Evolutionary conservation across 345 rosid species (phyloP).

Genomic region (Ailanthus altissimus): DNA sequence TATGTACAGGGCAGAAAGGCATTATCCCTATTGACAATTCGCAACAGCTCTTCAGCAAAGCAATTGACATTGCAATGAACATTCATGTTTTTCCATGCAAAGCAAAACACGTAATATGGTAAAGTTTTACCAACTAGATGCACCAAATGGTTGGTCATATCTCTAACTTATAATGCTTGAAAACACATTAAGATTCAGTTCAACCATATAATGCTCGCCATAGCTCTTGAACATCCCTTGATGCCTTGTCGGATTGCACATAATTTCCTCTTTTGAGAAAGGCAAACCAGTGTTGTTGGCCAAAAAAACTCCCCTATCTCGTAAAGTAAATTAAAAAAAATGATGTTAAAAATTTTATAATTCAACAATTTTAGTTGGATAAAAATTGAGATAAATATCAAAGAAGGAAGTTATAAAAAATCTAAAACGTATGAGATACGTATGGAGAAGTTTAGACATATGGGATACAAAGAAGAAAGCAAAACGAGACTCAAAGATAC

Average conservation of each 20-base stretch:
- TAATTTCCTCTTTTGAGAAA: constrained; percentile 47
- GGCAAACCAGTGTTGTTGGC: constrained; percentile 38
- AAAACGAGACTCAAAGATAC: no score
- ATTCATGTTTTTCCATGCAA: neutral
- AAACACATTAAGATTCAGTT: constrained; percentile 27
- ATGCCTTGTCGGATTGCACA: constrained; percentile 51
- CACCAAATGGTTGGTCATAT: neutral
- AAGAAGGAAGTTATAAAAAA: no score
- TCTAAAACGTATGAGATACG: no score
- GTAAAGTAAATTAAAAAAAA: constrained; percentile 36
- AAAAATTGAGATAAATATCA: no score
- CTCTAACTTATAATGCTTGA: neutral
- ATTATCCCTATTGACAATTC: neutral
- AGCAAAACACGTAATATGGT: neutral
- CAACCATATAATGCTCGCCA: constrained; percentile 83
- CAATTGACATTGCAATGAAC: neutral
- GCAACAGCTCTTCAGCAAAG: neutral
- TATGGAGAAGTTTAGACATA: no score
- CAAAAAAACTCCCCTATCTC: constrained; percentile 63
- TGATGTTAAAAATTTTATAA: no score
- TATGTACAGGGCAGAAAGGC: neutral
- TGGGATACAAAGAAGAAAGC: no score
- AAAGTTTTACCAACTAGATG: neutral
- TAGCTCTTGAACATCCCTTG: constrained; percentile 54
- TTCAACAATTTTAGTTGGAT: no score